Evolutionary conservation across 2,329 filamentous ascomycete species (phyloP).

Genomic region (Endocalyx cinctus): DNA sequence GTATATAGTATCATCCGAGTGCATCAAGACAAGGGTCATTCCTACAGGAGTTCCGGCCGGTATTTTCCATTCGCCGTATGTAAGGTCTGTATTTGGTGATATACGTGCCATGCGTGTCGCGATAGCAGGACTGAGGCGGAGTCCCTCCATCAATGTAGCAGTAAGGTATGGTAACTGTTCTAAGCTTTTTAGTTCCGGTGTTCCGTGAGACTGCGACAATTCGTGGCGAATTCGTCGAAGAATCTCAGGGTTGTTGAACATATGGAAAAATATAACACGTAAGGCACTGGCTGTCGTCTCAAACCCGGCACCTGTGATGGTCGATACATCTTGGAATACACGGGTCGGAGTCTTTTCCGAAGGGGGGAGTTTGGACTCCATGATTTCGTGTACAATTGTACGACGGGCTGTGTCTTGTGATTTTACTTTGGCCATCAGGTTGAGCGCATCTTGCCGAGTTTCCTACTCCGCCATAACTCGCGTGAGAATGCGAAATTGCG

Average conservation of each 20-base stretch:
- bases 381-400: slow-evolving; percentile 11
- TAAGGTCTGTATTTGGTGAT: slow-evolving; percentile 3
- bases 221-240: slow-evolving; percentile 9
- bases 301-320: slow-evolving; percentile 10
- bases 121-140: slow-evolving; percentile 2
- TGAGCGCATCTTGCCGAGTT: slow-evolving; percentile 2
- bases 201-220: not conserved
- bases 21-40: slow-evolving; percentile 5
- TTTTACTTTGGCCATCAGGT: slow-evolving; percentile 1
- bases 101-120: slow-evolving; percentile 4
- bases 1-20: slow-evolving; percentile 2
- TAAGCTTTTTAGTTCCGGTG: slow-evolving; percentile 4
- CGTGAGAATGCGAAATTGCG: not conserved
- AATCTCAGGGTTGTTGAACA: slow-evolving; percentile 12
- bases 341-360: slow-evolving; percentile 10
- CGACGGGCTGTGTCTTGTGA: slow-evolving; percentile 2
- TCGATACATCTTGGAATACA: slow-evolving; percentile 9
- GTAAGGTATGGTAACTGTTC: slow-evolving; percentile 33
- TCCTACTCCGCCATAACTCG: slow-evolving; percentile 1
- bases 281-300: slow-evolving; percentile 11
- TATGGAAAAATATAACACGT: slow-evolving; percentile 10
- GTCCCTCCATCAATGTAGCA: slow-evolving; percentile 31
- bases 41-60: slow-evolving; percentile 5
- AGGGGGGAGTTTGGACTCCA: slow-evolving; percentile 8
- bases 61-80: slow-evolving; percentile 2